Evolutionary conservation across 805 yeast genomes (phyloP), one percentile per base, ranked within the genome.

Genomic region (Ascoidea tarda): DNA sequence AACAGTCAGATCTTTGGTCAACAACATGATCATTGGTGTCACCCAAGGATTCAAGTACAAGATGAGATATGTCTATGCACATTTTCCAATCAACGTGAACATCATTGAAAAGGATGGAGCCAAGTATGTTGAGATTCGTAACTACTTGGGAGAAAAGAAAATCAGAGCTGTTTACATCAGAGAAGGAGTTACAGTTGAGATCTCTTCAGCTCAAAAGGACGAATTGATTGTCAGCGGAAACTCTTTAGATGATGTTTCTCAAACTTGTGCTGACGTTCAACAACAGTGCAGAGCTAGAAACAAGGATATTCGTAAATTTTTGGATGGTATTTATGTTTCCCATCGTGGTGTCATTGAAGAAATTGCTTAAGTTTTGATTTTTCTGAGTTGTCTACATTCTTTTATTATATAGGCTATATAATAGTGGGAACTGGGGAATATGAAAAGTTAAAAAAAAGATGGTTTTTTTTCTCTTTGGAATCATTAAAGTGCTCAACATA

Each of bases 291-390:
- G 95, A 75, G 98, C 89, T 71, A 87, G 96, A 82, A 91, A 91
- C 93, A 93, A 93, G 91, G 99, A 91, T 93, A 91, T 93, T 90
- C 87, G 99, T 79, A 91, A 91, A 83, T 91, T 91, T 84, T 86
- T 93, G 82, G 99, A 95, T 76, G 99, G 99, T 89, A 90, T 91
- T 79, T 91, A 91, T 76, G 99, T 91, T 68, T 90, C 97, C 63
- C 95, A 86, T 78, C 86, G 85, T 77, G 96, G 96, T 69, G 77
- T 78, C 72, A 79, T 91, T 70, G 85, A 75, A 60, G 87, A 82
- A 71, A 2, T 4, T 38, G 90, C 44, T 38, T 8, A 38, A 4
- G 8, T 10, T 10, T 33, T 38, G 8, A 38, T 38, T 10, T 38
- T 10, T 10, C 14, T 10, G 14, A 38, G 14, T 38, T 10, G 14